These are phyloP conservation scores for Entoloma clypeatum DNA, from an alignment of 1,284 basidiomycete genomes.

Conservation along the genomic window DNA sequence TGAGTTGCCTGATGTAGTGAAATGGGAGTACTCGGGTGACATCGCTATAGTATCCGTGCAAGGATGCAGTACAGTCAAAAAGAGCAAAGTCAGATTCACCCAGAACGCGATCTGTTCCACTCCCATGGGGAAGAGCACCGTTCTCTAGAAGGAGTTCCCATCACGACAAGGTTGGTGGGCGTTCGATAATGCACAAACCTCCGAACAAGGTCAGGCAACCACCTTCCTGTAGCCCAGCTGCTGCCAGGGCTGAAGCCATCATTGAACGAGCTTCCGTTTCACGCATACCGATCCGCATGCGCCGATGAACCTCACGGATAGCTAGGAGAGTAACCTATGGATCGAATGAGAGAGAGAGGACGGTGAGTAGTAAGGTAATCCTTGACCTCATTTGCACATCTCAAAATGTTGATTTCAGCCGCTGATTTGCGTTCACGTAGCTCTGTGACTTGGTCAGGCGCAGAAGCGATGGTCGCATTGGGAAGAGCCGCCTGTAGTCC, in stretches of 20 bases:
- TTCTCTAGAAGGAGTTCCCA: slow-evolving; percentile 50
- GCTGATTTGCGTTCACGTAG: slow-evolving; percentile 73
- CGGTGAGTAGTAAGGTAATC: slow-evolving; percentile 7
- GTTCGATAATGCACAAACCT: slow-evolving; percentile 40
- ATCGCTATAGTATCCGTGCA: slow-evolving; percentile 76
- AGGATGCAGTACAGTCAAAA: slow-evolving; percentile 71
- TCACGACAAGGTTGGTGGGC: background rate
- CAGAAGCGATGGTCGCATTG: slow-evolving; percentile 37
- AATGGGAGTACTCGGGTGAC: slow-evolving; percentile 61
- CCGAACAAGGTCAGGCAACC: slow-evolving; percentile 75
- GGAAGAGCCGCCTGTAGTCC: slow-evolving; percentile 50
- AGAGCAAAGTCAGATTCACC: slow-evolving; percentile 62
- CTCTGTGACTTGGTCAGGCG: slow-evolving; percentile 51
- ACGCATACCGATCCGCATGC: slow-evolving; percentile 67
- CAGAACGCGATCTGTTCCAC: slow-evolving; percentile 64
- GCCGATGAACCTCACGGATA: slow-evolving; percentile 61
- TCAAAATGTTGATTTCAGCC: slow-evolving; percentile 68
- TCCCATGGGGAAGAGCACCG: slow-evolving; percentile 81
- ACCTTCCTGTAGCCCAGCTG: slow-evolving; percentile 54
- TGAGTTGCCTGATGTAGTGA: background rate
- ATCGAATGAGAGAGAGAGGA: slow-evolving; percentile 6
- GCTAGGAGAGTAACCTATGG: slow-evolving; percentile 69
- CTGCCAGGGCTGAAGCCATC: slow-evolving; percentile 50
- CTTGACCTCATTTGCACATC: slow-evolving; percentile 75
- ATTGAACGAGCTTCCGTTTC: slow-evolving; percentile 66